Evolutionary conservation across 371 early-diverging fungal genomes (phyloP).

Genomic region (Mortierella sp.): DNA sequence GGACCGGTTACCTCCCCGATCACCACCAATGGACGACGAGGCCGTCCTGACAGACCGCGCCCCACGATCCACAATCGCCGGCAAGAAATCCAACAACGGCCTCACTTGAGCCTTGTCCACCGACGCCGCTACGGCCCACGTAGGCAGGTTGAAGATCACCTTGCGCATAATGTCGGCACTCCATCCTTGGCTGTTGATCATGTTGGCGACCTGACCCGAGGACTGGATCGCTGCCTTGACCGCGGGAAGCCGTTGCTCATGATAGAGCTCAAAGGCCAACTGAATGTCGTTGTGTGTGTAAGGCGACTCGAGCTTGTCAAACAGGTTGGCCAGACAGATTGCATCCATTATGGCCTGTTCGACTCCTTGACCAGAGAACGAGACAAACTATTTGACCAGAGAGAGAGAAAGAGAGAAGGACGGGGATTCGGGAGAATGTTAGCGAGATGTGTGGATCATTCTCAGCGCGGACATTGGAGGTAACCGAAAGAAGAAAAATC

Average conservation of each 20-base stretch:
- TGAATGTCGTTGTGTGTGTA: conserved; percentile 25
- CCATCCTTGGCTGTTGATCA: conserved; percentile 32
- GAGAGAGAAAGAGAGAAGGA: neutral
- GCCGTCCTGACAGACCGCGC: conserved; percentile 16
- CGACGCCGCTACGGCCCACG: conserved; percentile 13
- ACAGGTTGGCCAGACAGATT: conserved; percentile 38
- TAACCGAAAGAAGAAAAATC: neutral
- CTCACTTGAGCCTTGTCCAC: conserved; percentile 39
- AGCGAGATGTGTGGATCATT: neutral
- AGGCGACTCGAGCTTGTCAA: conserved; percentile 22
- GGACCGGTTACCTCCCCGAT: neutral
- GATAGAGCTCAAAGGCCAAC: conserved; percentile 23
- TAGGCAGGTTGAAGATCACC: conserved; percentile 38
- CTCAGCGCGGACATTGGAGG: neutral
- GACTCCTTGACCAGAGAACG: conserved; percentile 42
- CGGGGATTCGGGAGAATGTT: neutral
- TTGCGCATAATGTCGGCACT: conserved; percentile 38
- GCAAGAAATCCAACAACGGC: conserved; percentile 32
- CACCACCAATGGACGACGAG: neutral
- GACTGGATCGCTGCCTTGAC: conserved; percentile 21
- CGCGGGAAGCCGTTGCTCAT: conserved; percentile 3
- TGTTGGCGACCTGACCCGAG: conserved; percentile 22
- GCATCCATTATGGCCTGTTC: conserved; percentile 49
- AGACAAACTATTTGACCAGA: conserved; percentile 26
- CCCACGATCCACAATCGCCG: conserved; percentile 26